Evolutionary conservation across 768 basidiomycete species (phyloP).

Genomic region (Hericium rajendrae): DNA sequence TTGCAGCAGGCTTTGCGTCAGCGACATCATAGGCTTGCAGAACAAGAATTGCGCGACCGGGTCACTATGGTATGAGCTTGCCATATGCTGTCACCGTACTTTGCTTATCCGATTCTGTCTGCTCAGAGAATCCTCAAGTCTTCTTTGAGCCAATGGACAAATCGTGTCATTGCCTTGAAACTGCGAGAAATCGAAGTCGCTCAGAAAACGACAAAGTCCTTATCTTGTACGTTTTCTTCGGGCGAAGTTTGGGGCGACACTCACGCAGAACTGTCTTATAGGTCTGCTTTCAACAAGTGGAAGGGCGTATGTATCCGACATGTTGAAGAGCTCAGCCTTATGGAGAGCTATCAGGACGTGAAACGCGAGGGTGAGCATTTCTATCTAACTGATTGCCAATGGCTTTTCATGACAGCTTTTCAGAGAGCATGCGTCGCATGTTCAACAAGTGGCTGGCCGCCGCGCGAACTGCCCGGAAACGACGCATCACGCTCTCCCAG

Average conservation of each 20-base stretch:
- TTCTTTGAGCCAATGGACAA: constrained; percentile 54
- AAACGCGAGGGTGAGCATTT: constrained; percentile 58
- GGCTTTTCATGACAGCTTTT: background rate
- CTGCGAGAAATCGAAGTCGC: constrained; percentile 57
- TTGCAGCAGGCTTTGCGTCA: constrained; percentile 8
- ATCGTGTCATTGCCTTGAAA: constrained; percentile 65
- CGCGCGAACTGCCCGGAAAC: constrained; percentile 50
- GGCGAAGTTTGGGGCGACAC: background rate
- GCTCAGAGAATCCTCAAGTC: constrained; percentile 42
- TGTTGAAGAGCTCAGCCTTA: constrained; percentile 62
- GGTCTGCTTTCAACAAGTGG: constrained; percentile 62
- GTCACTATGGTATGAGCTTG: background rate
- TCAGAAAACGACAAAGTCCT: constrained; percentile 34
- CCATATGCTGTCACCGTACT: background rate
- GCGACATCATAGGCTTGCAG: constrained; percentile 10
- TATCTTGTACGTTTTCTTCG: constrained; percentile 24
- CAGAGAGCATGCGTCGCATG: constrained; percentile 57
- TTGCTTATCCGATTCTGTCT: too few relatives aligned
- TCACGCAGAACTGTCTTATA: constrained; percentile 17
- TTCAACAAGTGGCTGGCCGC: constrained; percentile 64
- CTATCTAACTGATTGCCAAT: background rate
- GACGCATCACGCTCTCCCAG: constrained; percentile 46
- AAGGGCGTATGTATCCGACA: constrained; percentile 50
- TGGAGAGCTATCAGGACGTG: constrained; percentile 76
- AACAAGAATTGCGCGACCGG: constrained; percentile 7